phyloP scores from a whole-genome alignment of 495 filamentous ascomycete species.

The Aeminium ludgeri region DNA sequence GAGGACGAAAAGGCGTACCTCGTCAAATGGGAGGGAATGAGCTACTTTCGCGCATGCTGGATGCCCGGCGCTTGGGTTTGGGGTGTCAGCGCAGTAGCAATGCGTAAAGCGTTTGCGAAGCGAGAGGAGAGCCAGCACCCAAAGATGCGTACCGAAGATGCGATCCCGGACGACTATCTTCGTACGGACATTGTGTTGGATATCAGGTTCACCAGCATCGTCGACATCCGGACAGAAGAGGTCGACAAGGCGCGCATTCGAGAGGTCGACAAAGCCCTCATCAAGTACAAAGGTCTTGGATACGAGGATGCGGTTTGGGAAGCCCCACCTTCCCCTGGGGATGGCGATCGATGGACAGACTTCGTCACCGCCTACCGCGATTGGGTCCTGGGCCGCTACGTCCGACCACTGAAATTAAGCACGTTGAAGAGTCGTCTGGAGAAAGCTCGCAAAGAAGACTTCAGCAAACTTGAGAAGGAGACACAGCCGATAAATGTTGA shows the following conservation, averaged over 20 bases:
- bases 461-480: conserved; percentile 48
- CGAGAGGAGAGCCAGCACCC: conserved; percentile 44
- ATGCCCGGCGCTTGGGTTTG: conserved; percentile 78
- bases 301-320: conserved; percentile 93
- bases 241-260: conserved; percentile 50
- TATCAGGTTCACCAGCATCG: conserved; percentile 44
- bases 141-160: conserved; percentile 55
- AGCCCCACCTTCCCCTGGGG: conserved; percentile 49
- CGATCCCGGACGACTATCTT: conserved; percentile 68
- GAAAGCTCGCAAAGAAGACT: conserved; percentile 43
- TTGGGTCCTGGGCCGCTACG: conserved; percentile 58
- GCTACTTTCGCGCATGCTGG: conserved; percentile 69
- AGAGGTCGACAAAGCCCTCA: conserved; percentile 50
- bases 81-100: conserved; percentile 44
- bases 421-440: conserved; percentile 45
- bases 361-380: conserved; percentile 72
- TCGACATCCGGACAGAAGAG: conserved; percentile 35
- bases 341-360: conserved; percentile 57
- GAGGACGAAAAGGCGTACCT: conserved; percentile 77
- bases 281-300: conserved; percentile 90
- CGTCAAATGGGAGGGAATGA: conserved; percentile 65
- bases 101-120: conserved; percentile 60
- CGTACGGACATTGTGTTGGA: conserved; percentile 78
- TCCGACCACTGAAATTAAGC: conserved; percentile 36
- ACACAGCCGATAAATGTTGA: conserved; percentile 56